Percentiles rank a stretch among this genome's conserved stretches.
Conservation (phyloP, 2,329 filamentous ascomycete species). For the Periconia macrospinosa region DNA sequence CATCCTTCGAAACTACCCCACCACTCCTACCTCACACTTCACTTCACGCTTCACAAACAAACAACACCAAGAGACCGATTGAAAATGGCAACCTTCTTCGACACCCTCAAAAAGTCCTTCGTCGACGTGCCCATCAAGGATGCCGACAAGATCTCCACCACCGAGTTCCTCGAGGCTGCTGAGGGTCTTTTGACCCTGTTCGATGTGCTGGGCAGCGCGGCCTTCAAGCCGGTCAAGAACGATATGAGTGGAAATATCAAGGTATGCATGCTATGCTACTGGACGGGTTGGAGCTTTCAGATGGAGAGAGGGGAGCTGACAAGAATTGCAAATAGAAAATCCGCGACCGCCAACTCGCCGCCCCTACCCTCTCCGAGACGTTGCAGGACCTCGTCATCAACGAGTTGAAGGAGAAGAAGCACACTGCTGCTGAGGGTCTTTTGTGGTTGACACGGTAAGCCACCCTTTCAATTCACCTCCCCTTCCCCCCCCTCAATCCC, state of each 20-base stretch:
- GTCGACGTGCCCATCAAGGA: slow-evolving; percentile 76
- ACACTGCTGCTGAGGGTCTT: slow-evolving; percentile 84
- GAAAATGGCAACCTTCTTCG: slow-evolving; percentile 70
- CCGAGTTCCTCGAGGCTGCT: slow-evolving; percentile 86
- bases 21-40: neutral
- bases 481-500: slow-evolving; percentile 2
- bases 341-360: slow-evolving; percentile 75
- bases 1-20: neutral
- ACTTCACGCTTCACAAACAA: too few species aligned
- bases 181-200: slow-evolving; percentile 78
- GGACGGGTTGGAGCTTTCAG: neutral
- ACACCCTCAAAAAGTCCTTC: slow-evolving; percentile 83
- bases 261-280: slow-evolving; percentile 55
- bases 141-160: slow-evolving; percentile 77
- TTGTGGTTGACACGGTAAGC: slow-evolving; percentile 85
- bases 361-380: slow-evolving; percentile 76
- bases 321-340: slow-evolving; percentile 72
- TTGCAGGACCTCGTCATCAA: slow-evolving; percentile 83
- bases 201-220: slow-evolving; percentile 67
- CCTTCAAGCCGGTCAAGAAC: slow-evolving; percentile 87
- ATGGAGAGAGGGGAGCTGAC: neutral
- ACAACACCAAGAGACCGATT: slow-evolving; percentile 6
- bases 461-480: neutral
- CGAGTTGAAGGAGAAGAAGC: slow-evolving; percentile 88
- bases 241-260: slow-evolving; percentile 93